phyloP scores from a whole-genome alignment of 345 rosid genomes.

The Syzygium aqueum region DNA sequence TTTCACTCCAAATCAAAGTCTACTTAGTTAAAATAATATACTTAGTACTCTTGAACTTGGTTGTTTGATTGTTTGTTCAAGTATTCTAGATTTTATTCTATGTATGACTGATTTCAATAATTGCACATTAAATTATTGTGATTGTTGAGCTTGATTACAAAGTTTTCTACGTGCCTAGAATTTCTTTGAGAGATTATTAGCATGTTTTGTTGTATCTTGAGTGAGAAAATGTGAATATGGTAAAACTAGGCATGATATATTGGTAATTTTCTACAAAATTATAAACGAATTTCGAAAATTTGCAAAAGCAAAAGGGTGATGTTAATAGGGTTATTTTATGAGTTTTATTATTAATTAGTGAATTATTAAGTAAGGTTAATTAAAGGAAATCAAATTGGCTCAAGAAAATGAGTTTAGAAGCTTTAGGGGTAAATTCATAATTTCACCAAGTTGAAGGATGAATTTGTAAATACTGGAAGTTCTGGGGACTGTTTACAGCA shows the following conservation, averaged over 20 bases:
- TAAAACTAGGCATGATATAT: neutral
- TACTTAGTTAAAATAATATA: neutral
- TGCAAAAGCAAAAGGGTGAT: neutral
- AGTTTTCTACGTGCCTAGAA: neutral
- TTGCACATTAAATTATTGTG: neutral
- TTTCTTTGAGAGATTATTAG: neutral
- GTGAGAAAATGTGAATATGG: neutral
- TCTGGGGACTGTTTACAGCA: neutral
- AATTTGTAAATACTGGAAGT: neutral
- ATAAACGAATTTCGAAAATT: neutral
- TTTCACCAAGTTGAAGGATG: accelerated
- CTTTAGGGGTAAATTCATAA: neutral
- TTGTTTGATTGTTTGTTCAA: neutral
- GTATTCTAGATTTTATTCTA: neutral
- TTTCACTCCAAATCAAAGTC: too few relatives aligned
- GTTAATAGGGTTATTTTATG: neutral
- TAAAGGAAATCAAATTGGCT: neutral
- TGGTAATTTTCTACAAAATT: neutral
- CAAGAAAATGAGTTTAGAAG: neutral
- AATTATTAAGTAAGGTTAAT: neutral
- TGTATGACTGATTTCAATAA: neutral
- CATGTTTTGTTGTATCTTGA: neutral
- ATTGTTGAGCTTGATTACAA: neutral
- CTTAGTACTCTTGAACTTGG: neutral
- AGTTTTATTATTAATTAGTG: neutral